phyloP scores from a whole-genome alignment of 169 alveolate species.

The Plasmodium chabaudi region DNA sequence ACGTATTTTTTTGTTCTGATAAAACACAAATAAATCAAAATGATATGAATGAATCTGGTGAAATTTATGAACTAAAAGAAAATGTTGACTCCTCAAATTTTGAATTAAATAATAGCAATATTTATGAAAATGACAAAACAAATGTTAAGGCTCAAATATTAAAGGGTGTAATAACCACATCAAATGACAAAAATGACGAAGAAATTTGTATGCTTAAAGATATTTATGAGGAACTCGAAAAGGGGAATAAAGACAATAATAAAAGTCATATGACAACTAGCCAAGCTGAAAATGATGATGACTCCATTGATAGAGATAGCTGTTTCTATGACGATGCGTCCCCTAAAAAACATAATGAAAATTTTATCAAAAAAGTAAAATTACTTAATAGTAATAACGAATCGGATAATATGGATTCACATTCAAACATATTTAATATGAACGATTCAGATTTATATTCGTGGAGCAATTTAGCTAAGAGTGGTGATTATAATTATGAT shows the following conservation, averaged over 20 bases:
- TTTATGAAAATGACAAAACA: neutral
- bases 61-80: neutral
- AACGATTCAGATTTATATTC: constrained; percentile 24
- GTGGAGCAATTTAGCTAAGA: constrained; percentile 22
- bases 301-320: neutral
- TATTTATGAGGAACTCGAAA: constrained; percentile 64
- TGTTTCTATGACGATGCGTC: constrained; percentile 12
- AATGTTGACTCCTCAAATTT: neutral
- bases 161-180: neutral
- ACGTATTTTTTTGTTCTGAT: constrained; percentile 43
- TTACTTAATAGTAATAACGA: constrained; percentile 36
- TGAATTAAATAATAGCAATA: no score
- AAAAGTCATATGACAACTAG: no score
- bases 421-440: constrained; percentile 9
- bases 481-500: neutral
- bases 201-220: constrained; percentile 34
- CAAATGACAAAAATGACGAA: neutral
- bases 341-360: constrained; percentile 21
- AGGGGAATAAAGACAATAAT: constrained; percentile 9
- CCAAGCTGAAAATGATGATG: no score
- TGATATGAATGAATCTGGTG: constrained; percentile 2
- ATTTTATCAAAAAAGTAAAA: constrained; percentile 25
- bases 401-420: constrained; percentile 12
- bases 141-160: neutral
- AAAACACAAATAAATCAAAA: constrained; percentile 14